These are phyloP conservation scores for Ophiostoma tasmaniense DNA, from an alignment of 2,329 filamentous ascomycete genomes.

Conservation along the genomic window DNA sequence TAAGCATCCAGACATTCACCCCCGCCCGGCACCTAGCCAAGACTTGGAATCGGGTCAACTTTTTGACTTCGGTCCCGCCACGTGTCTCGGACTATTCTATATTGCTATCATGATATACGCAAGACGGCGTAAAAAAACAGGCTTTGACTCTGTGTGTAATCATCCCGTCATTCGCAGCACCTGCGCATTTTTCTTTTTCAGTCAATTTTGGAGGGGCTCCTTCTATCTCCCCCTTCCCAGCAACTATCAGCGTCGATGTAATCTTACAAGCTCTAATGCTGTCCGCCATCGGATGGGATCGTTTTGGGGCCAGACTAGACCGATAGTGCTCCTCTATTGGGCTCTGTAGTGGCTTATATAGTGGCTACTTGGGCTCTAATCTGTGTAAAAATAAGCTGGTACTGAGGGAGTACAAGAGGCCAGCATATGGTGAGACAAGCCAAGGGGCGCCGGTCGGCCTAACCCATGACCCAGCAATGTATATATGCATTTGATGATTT, in stretches of 20 bases:
- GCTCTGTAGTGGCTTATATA: neutral
- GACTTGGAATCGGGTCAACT: neutral
- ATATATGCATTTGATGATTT: neutral
- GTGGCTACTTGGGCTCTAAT: neutral
- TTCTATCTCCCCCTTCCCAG: neutral
- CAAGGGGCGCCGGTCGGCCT: neutral
- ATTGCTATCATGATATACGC: neutral
- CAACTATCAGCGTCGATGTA: neutral
- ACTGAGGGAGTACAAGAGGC: neutral
- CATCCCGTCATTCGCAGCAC: neutral
- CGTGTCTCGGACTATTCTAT: neutral
- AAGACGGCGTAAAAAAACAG: neutral
- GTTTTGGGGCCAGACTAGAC: neutral
- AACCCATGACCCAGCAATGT: neutral
- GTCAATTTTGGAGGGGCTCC: neutral
- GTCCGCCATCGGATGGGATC: no score
- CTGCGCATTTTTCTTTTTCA: neutral
- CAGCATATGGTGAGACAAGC: neutral
- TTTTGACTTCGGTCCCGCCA: neutral
- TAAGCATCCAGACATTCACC: neutral
- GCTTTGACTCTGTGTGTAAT: neutral
- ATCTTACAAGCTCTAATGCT: neutral
- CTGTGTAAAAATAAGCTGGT: neutral
- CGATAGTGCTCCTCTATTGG: neutral
- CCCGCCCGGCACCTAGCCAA: neutral